Base-by-base conservation (phyloP, 352 stramenopile species). In the Globisporangium irregulare region DNA sequence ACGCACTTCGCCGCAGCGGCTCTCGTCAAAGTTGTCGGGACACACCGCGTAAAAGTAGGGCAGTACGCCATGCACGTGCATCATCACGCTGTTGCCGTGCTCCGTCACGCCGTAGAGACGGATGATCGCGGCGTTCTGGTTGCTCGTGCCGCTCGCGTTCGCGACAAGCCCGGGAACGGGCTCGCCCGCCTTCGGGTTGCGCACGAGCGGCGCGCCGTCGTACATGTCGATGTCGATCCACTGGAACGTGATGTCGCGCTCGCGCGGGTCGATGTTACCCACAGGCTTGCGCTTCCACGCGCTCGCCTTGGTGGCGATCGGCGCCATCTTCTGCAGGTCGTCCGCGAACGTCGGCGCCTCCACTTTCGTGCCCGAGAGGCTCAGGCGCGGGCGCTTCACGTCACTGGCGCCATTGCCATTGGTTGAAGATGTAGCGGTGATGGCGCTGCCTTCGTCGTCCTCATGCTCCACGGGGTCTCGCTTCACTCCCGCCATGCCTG, bases 171-270 rank as follows among this genome's bases (percentile, higher is more conserved):
- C 78, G 0, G 86, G 85, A 12, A 94, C 82, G 0, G 64, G 68
- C 38, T 89, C 72, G 25, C 79, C 80, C 22, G 77, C 79, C 64
- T 94, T 95, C 7, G 97, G 95, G 77, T 99, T 98, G 24, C 69
- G 61, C 0, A 73, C 36, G 10, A 99, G 82, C 14, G 96, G 92
- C 36, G 84, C 63, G 2, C 96, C 97, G 22, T 95, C 84, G 58
- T 98, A 98, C 90, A 99, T 98, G 79, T 99, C 97, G 64, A 99
- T 98, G 73, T 99, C 97, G 58, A 99, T 92, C 97, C 97, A 99
- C 80, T 99, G 97, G 66, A 99, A 93, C 6, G 81, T 72, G 46
- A 93, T 59, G 14, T 73, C 67, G 57, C 86, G 75, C 51, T 61
- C 51, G 10, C 27, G 36, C 10, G 82, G 73, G 54, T 92, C 72